Percentiles rank a stretch among this genome's conserved stretches.
Conservation (phyloP, 179 eudicot species). For the Silene vulgaris region DNA sequence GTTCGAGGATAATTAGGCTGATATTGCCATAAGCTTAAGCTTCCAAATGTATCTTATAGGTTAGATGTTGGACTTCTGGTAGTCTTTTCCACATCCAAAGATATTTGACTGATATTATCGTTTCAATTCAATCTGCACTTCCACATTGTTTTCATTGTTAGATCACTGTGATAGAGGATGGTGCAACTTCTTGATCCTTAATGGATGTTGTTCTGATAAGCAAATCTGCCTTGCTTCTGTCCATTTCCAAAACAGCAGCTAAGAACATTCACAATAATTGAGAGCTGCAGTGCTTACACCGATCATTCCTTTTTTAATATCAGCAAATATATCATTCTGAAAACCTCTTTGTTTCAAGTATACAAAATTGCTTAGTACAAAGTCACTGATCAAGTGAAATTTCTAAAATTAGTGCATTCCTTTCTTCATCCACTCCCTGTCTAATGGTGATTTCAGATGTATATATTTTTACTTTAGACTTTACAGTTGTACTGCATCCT, state of each 20-base stretch:
- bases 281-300: neutral
- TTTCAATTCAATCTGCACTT: neutral
- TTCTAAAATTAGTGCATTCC: neutral
- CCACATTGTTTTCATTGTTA: neutral
- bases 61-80: no score
- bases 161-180: neutral
- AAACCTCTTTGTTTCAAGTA: neutral
- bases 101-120: neutral
- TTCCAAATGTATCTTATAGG: neutral
- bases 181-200: neutral
- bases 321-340: neutral
- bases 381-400: neutral
- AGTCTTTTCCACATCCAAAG: no score
- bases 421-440: slow-evolving; percentile 1
- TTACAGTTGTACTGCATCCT: no score
- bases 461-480: slow-evolving; percentile 1
- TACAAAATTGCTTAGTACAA: neutral
- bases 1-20: neutral
- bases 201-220: neutral
- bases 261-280: neutral
- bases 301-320: neutral
- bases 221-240: neutral
- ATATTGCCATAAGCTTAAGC: neutral
- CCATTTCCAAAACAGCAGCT: slow-evolving; percentile 5
- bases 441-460: neutral